Evolutionary conservation across 1,284 basidiomycete species (phyloP).

Genomic region (Cystobasidium slooffiae): DNA sequence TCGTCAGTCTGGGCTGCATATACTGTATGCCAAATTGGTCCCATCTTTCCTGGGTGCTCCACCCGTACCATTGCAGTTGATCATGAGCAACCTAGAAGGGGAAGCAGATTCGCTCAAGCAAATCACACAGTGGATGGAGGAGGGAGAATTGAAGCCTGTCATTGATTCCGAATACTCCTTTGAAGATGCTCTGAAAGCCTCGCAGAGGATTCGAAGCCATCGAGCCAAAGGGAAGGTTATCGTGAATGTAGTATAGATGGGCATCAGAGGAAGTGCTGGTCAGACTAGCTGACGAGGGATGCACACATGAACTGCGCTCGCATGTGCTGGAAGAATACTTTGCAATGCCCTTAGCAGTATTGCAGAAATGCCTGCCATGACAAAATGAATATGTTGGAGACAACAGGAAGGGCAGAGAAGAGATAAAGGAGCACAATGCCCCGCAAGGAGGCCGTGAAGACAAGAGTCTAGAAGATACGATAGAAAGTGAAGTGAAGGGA

Average conservation of each 20-base stretch:
- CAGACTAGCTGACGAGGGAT: too few relatives aligned
- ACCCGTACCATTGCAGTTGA: constrained; percentile 49
- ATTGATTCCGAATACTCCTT: constrained; percentile 69
- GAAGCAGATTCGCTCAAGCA: constrained; percentile 51
- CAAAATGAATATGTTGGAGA: neutral
- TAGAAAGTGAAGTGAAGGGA: neutral
- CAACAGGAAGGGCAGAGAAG: neutral
- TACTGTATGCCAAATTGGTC: neutral
- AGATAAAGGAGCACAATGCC: neutral
- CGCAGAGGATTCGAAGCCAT: constrained; percentile 64
- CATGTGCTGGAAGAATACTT: neutral
- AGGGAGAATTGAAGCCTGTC: constrained; percentile 64
- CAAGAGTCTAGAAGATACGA: too few relatives aligned
- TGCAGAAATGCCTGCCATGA: too few relatives aligned
- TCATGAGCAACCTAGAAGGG: constrained; percentile 50
- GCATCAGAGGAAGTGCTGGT: neutral
- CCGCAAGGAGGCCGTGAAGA: too few relatives aligned
- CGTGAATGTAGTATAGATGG: constrained; percentile 49
- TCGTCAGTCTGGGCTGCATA: constrained; percentile 15
- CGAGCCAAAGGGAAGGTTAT: constrained; percentile 69
- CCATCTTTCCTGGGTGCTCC: constrained; percentile 25
- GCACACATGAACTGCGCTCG: too few relatives aligned
- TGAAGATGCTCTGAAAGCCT: constrained; percentile 66
- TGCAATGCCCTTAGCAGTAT: too few relatives aligned
- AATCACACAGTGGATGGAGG: constrained; percentile 57